Conservation (phyloP, 1,284 basidiomycete species). For the Clitocybe nebularis region DNA sequence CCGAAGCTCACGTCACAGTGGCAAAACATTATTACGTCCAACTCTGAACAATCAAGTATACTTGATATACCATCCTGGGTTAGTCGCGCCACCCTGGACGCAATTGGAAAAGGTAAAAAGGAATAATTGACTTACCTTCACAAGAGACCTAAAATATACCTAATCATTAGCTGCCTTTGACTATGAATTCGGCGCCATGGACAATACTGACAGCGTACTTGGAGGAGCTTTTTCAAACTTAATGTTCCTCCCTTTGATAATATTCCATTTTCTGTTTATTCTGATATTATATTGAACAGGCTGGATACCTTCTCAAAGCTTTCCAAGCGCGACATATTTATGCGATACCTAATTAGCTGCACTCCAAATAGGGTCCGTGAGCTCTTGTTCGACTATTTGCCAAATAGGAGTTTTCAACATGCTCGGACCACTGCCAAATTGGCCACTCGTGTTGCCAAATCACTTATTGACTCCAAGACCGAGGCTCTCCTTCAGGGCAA, state of each 20-base stretch:
- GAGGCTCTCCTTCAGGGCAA: constrained; percentile 24
- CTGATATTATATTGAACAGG: constrained; percentile 9
- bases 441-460: constrained; percentile 36
- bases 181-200: constrained; percentile 33
- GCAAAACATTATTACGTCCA: constrained; percentile 35
- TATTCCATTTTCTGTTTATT: not conserved
- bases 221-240: constrained; percentile 28
- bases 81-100: constrained; percentile 40
- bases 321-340: constrained; percentile 21
- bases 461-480: constrained; percentile 37
- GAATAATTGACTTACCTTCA: not conserved
- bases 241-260: constrained; percentile 26
- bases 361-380: constrained; percentile 29
- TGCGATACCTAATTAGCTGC: constrained; percentile 22
- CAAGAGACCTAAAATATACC: not conserved
- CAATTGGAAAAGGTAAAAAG: constrained; percentile 42
- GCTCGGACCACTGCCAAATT: constrained; percentile 32
- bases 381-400: constrained; percentile 30
- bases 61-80: constrained; percentile 39
- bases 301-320: constrained; percentile 22
- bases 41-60: constrained; percentile 25
- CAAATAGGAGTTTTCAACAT: constrained; percentile 32
- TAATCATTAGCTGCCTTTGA: constrained; percentile 36
- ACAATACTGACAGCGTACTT: constrained; percentile 33
- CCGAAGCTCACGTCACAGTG: constrained; percentile 41